Conservation (phyloP, 2,329 filamentous ascomycete genomes). For the Colletotrichum paranaense region DNA sequence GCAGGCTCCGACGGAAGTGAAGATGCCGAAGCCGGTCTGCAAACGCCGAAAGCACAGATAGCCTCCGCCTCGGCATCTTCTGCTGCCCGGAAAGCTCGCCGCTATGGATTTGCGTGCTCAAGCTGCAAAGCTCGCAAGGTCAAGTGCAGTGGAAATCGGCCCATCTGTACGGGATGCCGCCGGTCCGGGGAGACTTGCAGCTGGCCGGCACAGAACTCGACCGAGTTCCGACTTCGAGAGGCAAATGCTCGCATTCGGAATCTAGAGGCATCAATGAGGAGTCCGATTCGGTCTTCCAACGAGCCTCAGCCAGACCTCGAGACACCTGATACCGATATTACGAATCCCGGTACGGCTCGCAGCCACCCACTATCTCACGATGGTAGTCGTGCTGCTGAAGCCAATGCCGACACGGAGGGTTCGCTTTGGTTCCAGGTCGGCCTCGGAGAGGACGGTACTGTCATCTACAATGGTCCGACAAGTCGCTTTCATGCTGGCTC, state of each 20-base stretch:
- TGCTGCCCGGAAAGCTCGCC: conserved; percentile 15
- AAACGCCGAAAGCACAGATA: too few relatives aligned
- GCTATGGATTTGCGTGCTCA: conserved; percentile 31
- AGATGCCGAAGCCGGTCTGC: too few relatives aligned
- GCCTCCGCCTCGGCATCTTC: background rate
- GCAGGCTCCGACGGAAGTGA: too few relatives aligned
- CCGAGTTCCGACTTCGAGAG: conserved; percentile 18
- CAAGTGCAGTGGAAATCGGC: conserved; percentile 31
- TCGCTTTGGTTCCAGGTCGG: conserved; percentile 39
- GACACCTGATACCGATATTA: background rate
- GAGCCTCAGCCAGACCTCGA: too few relatives aligned
- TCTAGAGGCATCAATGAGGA: conserved; percentile 9
- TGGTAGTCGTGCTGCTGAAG: background rate
- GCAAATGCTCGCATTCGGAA: conserved; percentile 25
- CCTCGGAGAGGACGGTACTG: conserved; percentile 37
- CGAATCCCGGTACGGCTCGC: background rate
- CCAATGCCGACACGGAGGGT: background rate
- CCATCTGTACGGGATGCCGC: conserved; percentile 24
- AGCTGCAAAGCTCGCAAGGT: conserved; percentile 33
- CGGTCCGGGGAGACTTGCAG: conserved; percentile 23
- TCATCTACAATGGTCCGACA: conserved; percentile 40
- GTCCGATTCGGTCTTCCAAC: background rate
- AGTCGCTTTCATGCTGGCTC: conserved; percentile 38
- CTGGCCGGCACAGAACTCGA: conserved; percentile 10
- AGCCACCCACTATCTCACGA: background rate